A percentile compares a stretch with the other conserved stretches of the same genome.
Conservation (phyloP, 1,139 yeast genomes). For the Geotrichum europaeum region DNA sequence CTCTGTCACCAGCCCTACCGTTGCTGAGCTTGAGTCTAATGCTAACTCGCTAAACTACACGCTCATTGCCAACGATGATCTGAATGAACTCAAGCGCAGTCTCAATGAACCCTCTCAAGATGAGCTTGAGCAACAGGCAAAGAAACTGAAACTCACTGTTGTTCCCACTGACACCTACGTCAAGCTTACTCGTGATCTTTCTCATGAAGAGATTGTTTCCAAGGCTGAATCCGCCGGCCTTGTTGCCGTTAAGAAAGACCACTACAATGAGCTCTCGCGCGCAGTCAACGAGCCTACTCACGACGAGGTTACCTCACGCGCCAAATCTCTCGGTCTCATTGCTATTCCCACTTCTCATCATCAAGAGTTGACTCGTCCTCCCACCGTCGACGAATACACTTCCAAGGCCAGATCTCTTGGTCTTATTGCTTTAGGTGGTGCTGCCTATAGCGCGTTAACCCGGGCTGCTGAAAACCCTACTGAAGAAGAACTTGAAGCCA, state of each 20-base stretch:
- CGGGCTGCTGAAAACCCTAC: conserved; percentile 28
- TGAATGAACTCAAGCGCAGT: not conserved
- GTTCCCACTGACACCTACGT: conserved; percentile 21
- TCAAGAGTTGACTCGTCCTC: conserved; percentile 10
- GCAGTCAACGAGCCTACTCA: conserved; percentile 22
- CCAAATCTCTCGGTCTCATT: conserved; percentile 35
- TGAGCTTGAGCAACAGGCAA: conserved; percentile 21
- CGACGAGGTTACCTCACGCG: conserved; percentile 29
- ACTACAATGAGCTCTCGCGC: conserved; percentile 19
- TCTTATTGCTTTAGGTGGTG: conserved; percentile 24
- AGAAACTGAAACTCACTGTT: conserved; percentile 21
- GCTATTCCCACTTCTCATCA: conserved; percentile 31
- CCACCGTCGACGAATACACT: conserved; percentile 16
- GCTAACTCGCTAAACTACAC: conserved; percentile 19
- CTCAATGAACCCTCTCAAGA: conserved; percentile 25
- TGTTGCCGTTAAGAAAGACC: conserved; percentile 23
- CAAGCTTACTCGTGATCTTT: conserved; percentile 20
- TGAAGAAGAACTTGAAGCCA: conserved; percentile 23
- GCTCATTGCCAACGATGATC: conserved; percentile 25
- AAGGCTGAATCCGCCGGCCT: conserved; percentile 18
- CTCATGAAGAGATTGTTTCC: conserved; percentile 16
- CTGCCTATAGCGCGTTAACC: conserved; percentile 21
- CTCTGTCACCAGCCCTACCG: conserved; percentile 21
- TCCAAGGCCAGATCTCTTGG: conserved; percentile 25
- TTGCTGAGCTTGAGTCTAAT: conserved; percentile 18